Evolutionary conservation across 1,284 basidiomycete species (phyloP).

Genomic region (Ustilago shanxiensis): DNA sequence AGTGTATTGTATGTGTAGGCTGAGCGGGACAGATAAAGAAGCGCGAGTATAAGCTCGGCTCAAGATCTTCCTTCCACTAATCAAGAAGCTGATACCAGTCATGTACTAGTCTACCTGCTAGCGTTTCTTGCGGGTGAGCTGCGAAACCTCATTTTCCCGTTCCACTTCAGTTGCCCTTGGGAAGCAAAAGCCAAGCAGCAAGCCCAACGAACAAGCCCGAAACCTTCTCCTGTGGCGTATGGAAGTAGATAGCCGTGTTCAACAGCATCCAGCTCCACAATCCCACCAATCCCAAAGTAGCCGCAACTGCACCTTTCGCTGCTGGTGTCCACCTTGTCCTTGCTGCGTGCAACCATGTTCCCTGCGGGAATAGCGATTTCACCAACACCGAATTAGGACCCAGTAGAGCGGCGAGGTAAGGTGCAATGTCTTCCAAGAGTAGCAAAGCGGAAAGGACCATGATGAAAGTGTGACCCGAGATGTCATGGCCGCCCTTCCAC

Average conservation of each 20-base stretch:
- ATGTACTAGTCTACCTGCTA: too few species aligned
- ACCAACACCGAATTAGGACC: not conserved
- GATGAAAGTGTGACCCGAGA: slow-evolving; percentile 94
- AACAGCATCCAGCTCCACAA: slow-evolving; percentile 82
- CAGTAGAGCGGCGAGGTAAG: slow-evolving; percentile 60
- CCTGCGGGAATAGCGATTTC: slow-evolving; percentile 1
- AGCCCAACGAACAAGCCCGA: slow-evolving; percentile 76
- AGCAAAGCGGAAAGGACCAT: slow-evolving; percentile 86
- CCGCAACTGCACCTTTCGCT: slow-evolving; percentile 32
- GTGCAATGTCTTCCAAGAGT: slow-evolving; percentile 80
- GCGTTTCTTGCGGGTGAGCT: too few species aligned
- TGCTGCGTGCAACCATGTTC: not conserved
- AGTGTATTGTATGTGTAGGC: not conserved
- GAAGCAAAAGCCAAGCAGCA: slow-evolving; percentile 57
- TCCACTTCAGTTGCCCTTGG: slow-evolving; percentile 40
- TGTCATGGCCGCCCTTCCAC: slow-evolving; percentile 86
- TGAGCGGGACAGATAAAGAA: not conserved
- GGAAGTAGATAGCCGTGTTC: slow-evolving; percentile 90
- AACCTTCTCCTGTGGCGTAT: slow-evolving; percentile 86
- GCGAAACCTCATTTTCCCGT: too few species aligned
- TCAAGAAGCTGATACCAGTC: too few species aligned
- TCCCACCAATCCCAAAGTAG: slow-evolving; percentile 74
- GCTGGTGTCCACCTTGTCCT: slow-evolving; percentile 10
- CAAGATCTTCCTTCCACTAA: too few species aligned
- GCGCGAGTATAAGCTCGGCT: not conserved